Percentiles rank a stretch among this genome's conserved stretches.
phyloP scores from a whole-genome alignment of 768 basidiomycete genomes.

The Pisolithus albus region DNA sequence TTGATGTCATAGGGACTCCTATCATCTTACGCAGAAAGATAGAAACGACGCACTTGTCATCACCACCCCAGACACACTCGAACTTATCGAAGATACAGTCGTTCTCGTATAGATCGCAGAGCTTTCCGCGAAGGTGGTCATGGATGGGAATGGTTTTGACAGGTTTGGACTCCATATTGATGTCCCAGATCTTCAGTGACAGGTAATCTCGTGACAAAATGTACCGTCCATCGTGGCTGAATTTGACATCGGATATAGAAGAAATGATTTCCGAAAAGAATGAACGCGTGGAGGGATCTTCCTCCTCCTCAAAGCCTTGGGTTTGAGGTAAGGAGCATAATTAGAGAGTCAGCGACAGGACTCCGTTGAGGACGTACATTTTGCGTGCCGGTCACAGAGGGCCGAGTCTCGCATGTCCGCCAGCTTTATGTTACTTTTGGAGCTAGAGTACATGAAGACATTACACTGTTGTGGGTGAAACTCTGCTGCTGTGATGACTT shows the following conservation, averaged over 20 bases:
- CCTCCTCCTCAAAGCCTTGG: conserved; percentile 96
- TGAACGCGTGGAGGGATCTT: conserved; percentile 93
- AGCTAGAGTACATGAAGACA: conserved; percentile 98
- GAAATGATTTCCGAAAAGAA: conserved; percentile 99
- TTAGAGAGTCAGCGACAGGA: conserved; percentile 1
- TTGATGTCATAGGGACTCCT: conserved; percentile 7
- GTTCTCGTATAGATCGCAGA: conserved; percentile 98
- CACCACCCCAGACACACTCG: conserved; percentile 96
- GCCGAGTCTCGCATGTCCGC: conserved; percentile 99
- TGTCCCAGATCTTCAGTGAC: conserved; percentile 98
- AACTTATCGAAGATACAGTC: conserved; percentile 99
- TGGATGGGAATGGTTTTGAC: conserved; percentile 98
- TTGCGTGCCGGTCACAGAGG: conserved; percentile 91
- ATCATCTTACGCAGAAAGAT: conserved; percentile 4
- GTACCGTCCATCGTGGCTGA: conserved; percentile 95
- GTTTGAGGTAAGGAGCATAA: conserved; percentile 7
- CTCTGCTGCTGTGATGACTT: conserved; percentile 99
- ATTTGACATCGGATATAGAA: conserved; percentile 99
- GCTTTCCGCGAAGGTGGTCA: conserved; percentile 93
- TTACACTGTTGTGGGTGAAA: conserved; percentile 98
- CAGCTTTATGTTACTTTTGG: conserved; percentile 98
- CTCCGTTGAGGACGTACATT: conserved; percentile 55
- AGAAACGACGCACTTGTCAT: conserved; percentile 73
- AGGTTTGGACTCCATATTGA: conserved; percentile 97
- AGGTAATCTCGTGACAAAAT: conserved; percentile 96